These are phyloP conservation scores for Solanum phureja DNA, from an alignment of 257 asterid species.

Conservation along the genomic window DNA sequence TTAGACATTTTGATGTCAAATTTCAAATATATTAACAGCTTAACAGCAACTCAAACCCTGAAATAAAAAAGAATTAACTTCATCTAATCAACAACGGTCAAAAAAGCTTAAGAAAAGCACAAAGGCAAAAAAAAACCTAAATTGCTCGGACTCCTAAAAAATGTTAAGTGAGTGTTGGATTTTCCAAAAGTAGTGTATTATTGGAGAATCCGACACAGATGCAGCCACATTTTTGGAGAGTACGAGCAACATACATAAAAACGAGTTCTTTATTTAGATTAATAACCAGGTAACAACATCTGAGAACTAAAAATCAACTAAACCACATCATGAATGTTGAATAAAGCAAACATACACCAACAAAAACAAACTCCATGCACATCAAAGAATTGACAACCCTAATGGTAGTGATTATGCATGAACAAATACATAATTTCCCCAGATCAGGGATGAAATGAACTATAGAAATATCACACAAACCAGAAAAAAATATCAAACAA, in stretches of 20 bases:
- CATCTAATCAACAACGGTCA: not conserved
- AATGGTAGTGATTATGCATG: not conserved
- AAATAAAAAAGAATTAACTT: not conserved
- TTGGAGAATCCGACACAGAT: not conserved
- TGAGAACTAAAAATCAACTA: not conserved
- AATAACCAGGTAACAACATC: not conserved
- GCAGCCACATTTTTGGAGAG: not conserved
- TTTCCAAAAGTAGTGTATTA: not conserved
- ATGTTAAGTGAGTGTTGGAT: not conserved
- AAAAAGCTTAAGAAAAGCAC: not conserved
- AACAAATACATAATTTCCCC: not conserved
- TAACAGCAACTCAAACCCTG: not conserved
- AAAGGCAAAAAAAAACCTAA: not conserved
- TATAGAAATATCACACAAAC: not conserved
- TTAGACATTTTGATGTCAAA: constrained; percentile 40
- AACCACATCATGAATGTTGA: not conserved
- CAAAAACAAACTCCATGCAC: not conserved
- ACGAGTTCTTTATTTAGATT: not conserved
- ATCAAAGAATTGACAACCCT: not conserved
- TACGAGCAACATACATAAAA: not conserved
- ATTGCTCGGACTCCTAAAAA: not conserved
- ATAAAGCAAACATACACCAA: not conserved
- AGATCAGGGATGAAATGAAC: not conserved
- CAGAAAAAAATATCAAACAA: not conserved
- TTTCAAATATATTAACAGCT: not conserved